phyloP scores from a whole-genome alignment of 139 green algal species.

The Micromonas commoda region DNA sequence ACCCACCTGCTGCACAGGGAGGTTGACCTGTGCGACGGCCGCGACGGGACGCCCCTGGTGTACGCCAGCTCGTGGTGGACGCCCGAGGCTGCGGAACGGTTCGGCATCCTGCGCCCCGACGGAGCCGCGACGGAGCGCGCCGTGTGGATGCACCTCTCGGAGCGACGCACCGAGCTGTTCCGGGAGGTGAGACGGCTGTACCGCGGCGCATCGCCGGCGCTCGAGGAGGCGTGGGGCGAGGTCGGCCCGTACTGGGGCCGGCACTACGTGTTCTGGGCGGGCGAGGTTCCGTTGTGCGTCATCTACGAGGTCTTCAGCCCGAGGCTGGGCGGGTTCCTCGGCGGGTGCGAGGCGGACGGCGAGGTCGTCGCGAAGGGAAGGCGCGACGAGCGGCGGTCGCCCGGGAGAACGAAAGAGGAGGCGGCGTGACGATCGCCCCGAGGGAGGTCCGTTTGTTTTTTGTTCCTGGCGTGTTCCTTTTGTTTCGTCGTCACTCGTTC shows the following conservation, averaged over 20 bases:
- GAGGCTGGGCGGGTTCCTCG: conserved; percentile 42
- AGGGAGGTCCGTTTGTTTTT: no score
- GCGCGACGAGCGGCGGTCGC: no score
- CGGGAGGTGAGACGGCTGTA: conserved; percentile 65
- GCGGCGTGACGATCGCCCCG: no score
- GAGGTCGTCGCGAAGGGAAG: no score
- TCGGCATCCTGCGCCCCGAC: conserved; percentile 13
- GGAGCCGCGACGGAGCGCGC: conserved; percentile 43
- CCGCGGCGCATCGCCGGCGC: conserved; percentile 45
- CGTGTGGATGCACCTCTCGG: conserved; percentile 76
- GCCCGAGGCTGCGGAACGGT: conserved; percentile 30
- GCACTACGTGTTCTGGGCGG: conserved; percentile 88
- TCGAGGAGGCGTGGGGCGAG: conserved; percentile 42
- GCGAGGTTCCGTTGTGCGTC: conserved; percentile 71
- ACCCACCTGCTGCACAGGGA: conserved; percentile 56
- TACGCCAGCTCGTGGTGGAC: conserved; percentile 91
- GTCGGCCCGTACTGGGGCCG: conserved; percentile 78
- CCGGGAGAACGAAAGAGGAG: no score
- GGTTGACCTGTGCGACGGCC: conserved; percentile 43
- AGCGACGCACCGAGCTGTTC: conserved; percentile 73
- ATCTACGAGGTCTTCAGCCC: conserved; percentile 92
- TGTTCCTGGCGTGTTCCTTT: no score
- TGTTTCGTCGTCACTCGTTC: no score
- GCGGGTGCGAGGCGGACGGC: neutral
- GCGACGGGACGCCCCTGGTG: conserved; percentile 53